Evolutionary conservation across 2,329 filamentous ascomycete genomes (phyloP).

Genomic region (Diaporthe citrichinensis): DNA sequence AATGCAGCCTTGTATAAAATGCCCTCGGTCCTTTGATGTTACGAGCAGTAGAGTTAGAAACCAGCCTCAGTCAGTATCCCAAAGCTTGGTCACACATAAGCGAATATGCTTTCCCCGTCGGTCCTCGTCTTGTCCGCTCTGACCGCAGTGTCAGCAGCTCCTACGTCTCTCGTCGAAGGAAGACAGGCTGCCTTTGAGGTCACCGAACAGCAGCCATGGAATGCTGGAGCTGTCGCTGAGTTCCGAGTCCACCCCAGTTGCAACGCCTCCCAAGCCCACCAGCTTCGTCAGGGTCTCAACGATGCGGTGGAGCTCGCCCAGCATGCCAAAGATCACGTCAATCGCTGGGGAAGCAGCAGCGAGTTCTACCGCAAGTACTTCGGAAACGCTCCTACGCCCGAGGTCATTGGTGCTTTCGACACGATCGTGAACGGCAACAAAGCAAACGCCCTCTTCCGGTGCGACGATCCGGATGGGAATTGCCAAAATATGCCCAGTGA

Average conservation of each 20-base stretch:
- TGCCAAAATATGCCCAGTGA: conserved; percentile 55
- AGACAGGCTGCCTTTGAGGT: conserved; percentile 28
- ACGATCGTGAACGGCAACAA: conserved; percentile 72
- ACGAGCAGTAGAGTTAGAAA: background rate
- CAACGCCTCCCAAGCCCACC: conserved; percentile 71
- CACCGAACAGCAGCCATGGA: conserved; percentile 31
- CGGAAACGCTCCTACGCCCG: conserved; percentile 69
- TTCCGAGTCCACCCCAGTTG: conserved; percentile 75
- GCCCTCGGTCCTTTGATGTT: background rate
- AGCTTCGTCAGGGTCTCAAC: conserved; percentile 69
- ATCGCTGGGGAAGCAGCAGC: conserved; percentile 69
- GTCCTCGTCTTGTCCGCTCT: conserved; percentile 13
- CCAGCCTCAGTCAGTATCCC: background rate
- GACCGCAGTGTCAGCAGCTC: conserved; percentile 6
- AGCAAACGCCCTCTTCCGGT: conserved; percentile 72
- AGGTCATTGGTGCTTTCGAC: conserved; percentile 74
- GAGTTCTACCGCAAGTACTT: conserved; percentile 77
- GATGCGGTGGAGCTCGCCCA: conserved; percentile 71
- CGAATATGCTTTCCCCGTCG: conserved; percentile 9
- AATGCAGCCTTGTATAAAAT: background rate
- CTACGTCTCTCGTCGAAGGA: conserved; percentile 5
- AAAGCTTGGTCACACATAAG: background rate
- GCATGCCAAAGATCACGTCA: conserved; percentile 75
- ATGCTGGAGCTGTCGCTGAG: conserved; percentile 14
- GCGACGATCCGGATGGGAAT: conserved; percentile 77